These are phyloP conservation scores for Quercus engelmannii DNA, from an alignment of 306 rosid species.

Conservation along the genomic window DNA sequence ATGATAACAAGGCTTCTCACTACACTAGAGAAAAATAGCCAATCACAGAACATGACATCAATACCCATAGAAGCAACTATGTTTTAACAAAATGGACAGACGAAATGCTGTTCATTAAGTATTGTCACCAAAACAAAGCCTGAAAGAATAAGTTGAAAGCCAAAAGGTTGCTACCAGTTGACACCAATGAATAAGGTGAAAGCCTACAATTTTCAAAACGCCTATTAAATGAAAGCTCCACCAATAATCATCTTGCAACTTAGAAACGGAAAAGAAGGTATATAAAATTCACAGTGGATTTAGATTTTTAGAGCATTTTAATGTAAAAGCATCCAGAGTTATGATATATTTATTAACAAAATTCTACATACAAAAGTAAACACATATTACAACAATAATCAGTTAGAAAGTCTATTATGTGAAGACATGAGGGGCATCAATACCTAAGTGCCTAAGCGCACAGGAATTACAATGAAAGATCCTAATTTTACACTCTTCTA, in stretches of 20 bases:
- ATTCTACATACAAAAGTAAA: neutral
- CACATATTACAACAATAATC: neutral
- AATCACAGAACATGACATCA: neutral
- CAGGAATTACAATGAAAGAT: neutral
- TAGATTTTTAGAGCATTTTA: neutral
- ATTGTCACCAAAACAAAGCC: neutral
- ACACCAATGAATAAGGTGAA: too few species aligned
- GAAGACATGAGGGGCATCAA: neutral
- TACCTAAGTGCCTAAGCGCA: neutral
- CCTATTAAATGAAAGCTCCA: neutral
- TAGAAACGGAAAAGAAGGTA: too few species aligned
- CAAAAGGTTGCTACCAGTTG: too few species aligned
- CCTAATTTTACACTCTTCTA: neutral
- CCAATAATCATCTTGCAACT: neutral
- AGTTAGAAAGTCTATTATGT: neutral
- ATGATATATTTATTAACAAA: too few species aligned
- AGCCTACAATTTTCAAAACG: too few species aligned
- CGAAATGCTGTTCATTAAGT: neutral
- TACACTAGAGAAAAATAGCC: neutral
- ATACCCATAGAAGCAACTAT: neutral
- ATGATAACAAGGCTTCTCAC: neutral
- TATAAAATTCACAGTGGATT: neutral
- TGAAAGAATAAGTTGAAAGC: neutral
- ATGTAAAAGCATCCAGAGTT: neutral
- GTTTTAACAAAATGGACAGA: neutral